Conservation (phyloP, 371 early-diverging fungal genomes). For the Phascolomyces articulosus region DNA sequence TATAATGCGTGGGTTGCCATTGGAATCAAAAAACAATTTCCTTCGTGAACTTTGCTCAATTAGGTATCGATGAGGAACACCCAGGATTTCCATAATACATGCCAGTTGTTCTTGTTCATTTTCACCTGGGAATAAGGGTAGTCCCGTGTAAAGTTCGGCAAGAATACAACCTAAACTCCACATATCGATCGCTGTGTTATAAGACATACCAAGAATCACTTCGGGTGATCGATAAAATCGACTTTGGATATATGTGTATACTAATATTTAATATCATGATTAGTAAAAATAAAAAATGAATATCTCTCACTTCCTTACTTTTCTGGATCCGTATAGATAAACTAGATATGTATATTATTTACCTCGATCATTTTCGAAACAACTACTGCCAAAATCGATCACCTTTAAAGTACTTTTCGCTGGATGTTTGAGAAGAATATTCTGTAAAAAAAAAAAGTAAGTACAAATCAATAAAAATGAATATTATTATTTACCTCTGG, state of each 20-base stretch:
- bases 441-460: constrained; percentile 28
- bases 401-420: constrained; percentile 77
- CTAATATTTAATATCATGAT: too few relatives aligned
- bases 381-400: constrained; percentile 93
- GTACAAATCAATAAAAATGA: background rate
- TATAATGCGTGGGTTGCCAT: constrained; percentile 70
- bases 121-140: constrained; percentile 96
- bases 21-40: constrained; percentile 86
- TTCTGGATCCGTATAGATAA: too few relatives aligned
- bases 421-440: constrained; percentile 65
- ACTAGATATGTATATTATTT: background rate
- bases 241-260: constrained; percentile 32
- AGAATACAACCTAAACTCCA: constrained; percentile 99
- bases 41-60: constrained; percentile 79
- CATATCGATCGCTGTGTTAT: constrained; percentile 96
- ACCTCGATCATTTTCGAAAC: constrained; percentile 68
- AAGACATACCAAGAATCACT: constrained; percentile 90
- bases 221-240: constrained; percentile 78
- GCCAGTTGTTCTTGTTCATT: constrained; percentile 94
- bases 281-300: too few relatives aligned
- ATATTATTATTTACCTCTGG: constrained; percentile 72
- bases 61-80: constrained; percentile 77
- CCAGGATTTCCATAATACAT: constrained; percentile 93
- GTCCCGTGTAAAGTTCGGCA: constrained; percentile 91
- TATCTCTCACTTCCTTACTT: too few relatives aligned